Evolutionary conservation across 352 stramenopile genomes (phyloP).

Genomic region (Pythium myriotylum): DNA sequence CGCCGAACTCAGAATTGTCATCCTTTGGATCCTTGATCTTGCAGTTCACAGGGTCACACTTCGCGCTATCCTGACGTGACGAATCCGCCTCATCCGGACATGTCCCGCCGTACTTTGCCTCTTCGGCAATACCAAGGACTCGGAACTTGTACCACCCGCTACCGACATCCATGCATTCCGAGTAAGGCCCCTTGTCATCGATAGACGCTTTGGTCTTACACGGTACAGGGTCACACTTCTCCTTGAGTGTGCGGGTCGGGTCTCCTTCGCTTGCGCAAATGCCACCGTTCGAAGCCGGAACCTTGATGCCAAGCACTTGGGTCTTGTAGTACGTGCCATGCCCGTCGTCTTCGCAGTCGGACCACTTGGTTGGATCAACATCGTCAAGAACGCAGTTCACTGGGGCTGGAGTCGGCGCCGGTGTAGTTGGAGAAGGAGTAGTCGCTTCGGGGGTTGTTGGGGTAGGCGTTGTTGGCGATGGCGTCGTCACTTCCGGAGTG

Average conservation of each 20-base stretch:
- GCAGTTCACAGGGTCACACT: not conserved
- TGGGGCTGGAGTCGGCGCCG: not conserved
- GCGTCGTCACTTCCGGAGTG: too few relatives aligned
- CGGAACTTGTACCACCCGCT: not conserved
- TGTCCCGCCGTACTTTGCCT: too few relatives aligned
- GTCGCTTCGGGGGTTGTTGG: not conserved
- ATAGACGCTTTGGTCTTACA: not conserved
- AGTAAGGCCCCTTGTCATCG: not conserved
- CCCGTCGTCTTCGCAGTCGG: not conserved
- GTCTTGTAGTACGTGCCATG: conserved; percentile 1
- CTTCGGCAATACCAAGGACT: not conserved
- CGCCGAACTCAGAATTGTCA: not conserved
- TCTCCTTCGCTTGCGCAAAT: not conserved
- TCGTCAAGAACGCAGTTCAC: not conserved
- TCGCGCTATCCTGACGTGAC: not conserved
- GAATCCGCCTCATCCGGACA: not conserved
- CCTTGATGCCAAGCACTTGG: conserved; percentile 4
- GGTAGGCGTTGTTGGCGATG: not conserved
- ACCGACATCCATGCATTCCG: not conserved
- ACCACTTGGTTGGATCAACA: not conserved
- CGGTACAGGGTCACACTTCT: not conserved
- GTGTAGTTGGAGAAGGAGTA: not conserved
- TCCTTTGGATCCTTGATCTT: not conserved
- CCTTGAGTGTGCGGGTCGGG: not conserved
- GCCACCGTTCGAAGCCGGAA: not conserved